Conservation (phyloP, 805 yeast genomes). For the Suhomyces kilbournensis region DNA sequence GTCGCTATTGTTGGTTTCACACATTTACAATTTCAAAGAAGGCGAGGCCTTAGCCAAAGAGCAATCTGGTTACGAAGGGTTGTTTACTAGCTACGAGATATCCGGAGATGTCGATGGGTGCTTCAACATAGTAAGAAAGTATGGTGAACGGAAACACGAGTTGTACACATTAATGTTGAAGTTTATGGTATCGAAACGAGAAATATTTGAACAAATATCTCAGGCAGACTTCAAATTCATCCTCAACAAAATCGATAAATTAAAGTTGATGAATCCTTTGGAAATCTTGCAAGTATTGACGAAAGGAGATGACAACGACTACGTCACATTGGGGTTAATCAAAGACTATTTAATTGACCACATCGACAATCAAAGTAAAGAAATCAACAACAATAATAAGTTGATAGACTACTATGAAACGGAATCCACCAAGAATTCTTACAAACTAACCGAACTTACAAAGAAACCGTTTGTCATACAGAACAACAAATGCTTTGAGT, state of each 20-base stretch:
- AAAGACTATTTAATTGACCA: conserved; percentile 64
- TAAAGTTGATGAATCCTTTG: conserved; percentile 62
- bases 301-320: conserved; percentile 41
- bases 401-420: conserved; percentile 63
- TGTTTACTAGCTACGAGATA: conserved; percentile 64
- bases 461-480: conserved; percentile 52
- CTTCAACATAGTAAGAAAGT: conserved; percentile 51
- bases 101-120: conserved; percentile 57
- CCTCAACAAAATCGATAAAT: conserved; percentile 49
- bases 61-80: conserved; percentile 46
- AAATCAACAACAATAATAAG: conserved; percentile 64
- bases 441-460: conserved; percentile 50
- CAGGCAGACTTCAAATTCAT: conserved; percentile 47
- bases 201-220: conserved; percentile 51
- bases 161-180: conserved; percentile 64
- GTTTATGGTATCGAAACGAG: conserved; percentile 56
- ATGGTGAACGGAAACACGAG: conserved; percentile 62
- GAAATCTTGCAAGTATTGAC: conserved; percentile 74
- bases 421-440: conserved; percentile 58
- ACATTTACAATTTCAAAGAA: conserved; percentile 51
- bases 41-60: conserved; percentile 44
- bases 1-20: conserved; percentile 54
- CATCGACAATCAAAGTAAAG: conserved; percentile 57
- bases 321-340: conserved; percentile 68
- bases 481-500: conserved; percentile 61